A percentile compares a stretch with the other conserved stretches of the same genome.
Evolutionary conservation across 352 stramenopile species (phyloP).

Genomic region (Pythium volutum): DNA sequence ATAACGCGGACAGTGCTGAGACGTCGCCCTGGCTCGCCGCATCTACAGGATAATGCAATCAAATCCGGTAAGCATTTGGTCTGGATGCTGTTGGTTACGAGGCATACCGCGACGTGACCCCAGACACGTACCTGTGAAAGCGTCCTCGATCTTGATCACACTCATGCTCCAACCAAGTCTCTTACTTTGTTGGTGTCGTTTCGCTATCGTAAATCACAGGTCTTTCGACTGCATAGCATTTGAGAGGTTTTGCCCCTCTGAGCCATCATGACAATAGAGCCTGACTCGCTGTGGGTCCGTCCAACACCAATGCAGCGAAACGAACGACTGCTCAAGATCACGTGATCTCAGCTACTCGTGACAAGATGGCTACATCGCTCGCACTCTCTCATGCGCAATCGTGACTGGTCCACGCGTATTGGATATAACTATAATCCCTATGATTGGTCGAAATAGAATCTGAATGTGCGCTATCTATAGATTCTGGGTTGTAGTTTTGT

Average conservation of each 20-base stretch:
- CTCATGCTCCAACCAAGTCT: slow-evolving; percentile 28
- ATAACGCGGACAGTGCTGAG: slow-evolving; percentile 29
- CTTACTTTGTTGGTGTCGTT: slow-evolving; percentile 15
- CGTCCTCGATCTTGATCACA: slow-evolving; percentile 55
- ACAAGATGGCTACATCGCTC: slow-evolving; percentile 11
- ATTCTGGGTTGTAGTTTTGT: slow-evolving; percentile 2
- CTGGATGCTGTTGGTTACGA: too few relatives aligned
- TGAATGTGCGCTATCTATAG: slow-evolving; percentile 15
- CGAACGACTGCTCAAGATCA: background rate
- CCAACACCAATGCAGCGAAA: too few relatives aligned
- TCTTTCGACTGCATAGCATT: background rate
- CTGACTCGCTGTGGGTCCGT: too few relatives aligned
- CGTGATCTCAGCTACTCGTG: background rate
- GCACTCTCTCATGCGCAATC: background rate
- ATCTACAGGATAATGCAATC: slow-evolving; percentile 27
- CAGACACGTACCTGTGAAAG: slow-evolving; percentile 60
- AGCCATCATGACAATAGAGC: too few relatives aligned
- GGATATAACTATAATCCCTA: background rate
- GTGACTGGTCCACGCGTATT: background rate
- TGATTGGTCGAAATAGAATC: slow-evolving; percentile 20
- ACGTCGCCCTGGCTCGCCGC: slow-evolving; percentile 41
- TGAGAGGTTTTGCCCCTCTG: background rate
- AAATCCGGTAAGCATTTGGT: background rate
- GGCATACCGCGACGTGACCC: too few relatives aligned
- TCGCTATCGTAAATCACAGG: slow-evolving; percentile 20